Base-by-base conservation (phyloP, 148 eudicot species). In the Silene uniflora region DNA sequence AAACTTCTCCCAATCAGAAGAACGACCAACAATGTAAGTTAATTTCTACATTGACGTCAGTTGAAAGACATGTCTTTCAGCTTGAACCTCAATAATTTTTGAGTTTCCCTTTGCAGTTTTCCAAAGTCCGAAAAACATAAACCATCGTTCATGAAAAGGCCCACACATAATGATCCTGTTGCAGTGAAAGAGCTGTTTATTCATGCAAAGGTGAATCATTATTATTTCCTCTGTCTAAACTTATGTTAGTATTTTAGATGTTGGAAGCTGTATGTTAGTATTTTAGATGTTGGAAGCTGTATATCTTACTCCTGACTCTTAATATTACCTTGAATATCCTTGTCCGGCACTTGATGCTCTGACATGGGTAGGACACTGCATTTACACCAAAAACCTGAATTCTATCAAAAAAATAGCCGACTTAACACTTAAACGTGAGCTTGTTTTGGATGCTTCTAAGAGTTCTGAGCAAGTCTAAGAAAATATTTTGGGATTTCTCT, bases 101-200 rank as follows among this genome's bases (percentile, higher is more conserved):
- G 56, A 7, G 62, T 67, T 78, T 62, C 71, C 81, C 27, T 81
- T 47, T 77, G 78, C 79, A 93, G 98, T 86, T 87, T 87, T 71
- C 83, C 86, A 12, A 88, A 89, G 67, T 85, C 90, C 25, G 90
- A 87, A 73, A 89, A 86, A 78, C 92, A 89, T 83, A 91, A 76
- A 81, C 88, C 88, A 76, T 79, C 92, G 79, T 78, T 89, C 68
- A 84, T 86, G 86, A 81, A 78, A 82, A 94, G 89, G 76, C 98
- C 98, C 62, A 78, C 79, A 73, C 82, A 75, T 67, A 80, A 35
- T 69, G 97, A 89, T 82, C 91, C 87, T 59, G 89, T 89, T 72
- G 84, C 90, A 62, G 72, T 80, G 5, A 94, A 94, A 84, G 98
- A 94, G 81, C 87, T 91, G 87, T 94, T 88, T 85, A 94, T 94